Percentiles rank a stretch among this genome's conserved stretches.
Conservation (phyloP, 805 yeast species). For the Metschnikowia cubensis region DNA sequence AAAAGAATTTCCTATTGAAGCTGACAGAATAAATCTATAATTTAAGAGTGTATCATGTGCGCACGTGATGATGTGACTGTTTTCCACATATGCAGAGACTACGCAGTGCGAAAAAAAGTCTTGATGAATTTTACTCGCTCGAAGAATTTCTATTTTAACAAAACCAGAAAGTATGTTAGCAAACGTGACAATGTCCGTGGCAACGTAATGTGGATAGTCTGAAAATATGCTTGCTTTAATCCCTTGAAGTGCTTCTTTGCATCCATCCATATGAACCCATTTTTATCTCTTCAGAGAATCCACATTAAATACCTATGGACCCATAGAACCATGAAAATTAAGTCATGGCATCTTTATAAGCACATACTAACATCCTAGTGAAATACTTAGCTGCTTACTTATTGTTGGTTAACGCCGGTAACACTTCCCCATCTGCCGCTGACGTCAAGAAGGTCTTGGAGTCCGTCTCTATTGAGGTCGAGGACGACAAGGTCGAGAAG, state of each 20-base stretch:
- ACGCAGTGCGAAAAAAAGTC: slow-evolving; percentile 13
- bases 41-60: neutral
- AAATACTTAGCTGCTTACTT: slow-evolving; percentile 47
- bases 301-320: neutral
- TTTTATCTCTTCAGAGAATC: neutral
- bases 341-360: neutral
- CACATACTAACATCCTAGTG: slow-evolving; percentile 31
- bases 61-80: slow-evolving; percentile 16
- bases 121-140: slow-evolving; percentile 5
- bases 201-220: neutral
- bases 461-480: slow-evolving; percentile 37
- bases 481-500: slow-evolving; percentile 31
- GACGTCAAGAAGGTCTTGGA: slow-evolving; percentile 39
- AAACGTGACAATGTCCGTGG: neutral
- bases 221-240: neutral
- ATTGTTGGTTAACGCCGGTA: slow-evolving; percentile 45
- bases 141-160: slow-evolving; percentile 7
- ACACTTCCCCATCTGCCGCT: slow-evolving; percentile 41
- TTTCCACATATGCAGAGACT: slow-evolving; percentile 7
- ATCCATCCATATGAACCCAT: neutral
- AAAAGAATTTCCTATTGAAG: neutral
- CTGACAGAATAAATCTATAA: neutral
- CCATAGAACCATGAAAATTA: neutral
- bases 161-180: slow-evolving; percentile 16
- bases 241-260: neutral